These are phyloP conservation scores for Asterochloris erici DNA, from an alignment of 139 green algal genomes.

Conservation along the genomic window DNA sequence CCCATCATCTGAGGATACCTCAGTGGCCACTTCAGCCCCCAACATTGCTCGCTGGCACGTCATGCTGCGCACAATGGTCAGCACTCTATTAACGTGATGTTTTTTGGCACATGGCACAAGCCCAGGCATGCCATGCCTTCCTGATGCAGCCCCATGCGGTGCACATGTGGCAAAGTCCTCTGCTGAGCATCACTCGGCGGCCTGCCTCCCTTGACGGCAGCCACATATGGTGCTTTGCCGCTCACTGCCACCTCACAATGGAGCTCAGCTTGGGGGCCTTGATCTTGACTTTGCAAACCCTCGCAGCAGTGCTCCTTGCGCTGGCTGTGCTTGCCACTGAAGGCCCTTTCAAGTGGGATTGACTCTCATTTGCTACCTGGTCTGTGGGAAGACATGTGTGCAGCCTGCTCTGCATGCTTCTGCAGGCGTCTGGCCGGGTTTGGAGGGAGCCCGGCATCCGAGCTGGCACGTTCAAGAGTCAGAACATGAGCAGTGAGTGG, in stretches of 20 bases:
- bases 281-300: neutral
- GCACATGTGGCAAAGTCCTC: no score
- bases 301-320: neutral
- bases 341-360: neutral
- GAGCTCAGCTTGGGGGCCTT: neutral
- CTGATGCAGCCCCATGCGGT: no score
- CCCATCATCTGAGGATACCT: no score
- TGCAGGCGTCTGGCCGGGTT: slow-evolving; percentile 33
- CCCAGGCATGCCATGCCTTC: no score
- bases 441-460: slow-evolving; percentile 48
- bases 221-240: neutral
- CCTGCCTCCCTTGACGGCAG: no score
- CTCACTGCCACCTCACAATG: neutral
- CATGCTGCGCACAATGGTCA: no score
- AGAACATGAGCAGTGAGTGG: slow-evolving; percentile 41
- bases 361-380: neutral
- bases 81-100: no score
- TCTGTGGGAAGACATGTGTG: neutral
- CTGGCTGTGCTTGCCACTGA: neutral
- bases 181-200: no score
- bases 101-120: no score
- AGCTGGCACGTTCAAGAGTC: slow-evolving; percentile 23
- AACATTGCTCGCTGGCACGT: no score
- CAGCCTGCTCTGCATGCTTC: neutral
- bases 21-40: no score